Conservation (phyloP, 371 early-diverging fungal genomes). For the Chytridium lagenaria region DNA sequence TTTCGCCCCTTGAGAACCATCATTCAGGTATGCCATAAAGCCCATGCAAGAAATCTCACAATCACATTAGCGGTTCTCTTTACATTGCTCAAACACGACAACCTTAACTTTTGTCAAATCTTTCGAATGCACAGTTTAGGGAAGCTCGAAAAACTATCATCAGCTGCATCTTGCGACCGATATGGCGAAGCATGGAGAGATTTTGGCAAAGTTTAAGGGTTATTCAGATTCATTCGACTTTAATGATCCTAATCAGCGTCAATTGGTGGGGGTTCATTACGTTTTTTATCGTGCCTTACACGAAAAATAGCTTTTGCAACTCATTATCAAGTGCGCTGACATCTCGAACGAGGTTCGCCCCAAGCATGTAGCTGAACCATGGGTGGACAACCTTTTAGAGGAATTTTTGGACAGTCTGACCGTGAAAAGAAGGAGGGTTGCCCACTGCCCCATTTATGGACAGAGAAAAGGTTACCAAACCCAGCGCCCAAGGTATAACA, state of each 20-base stretch:
- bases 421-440: constrained; percentile 57
- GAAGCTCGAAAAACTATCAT: constrained; percentile 56
- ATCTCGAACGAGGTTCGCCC: constrained; percentile 61
- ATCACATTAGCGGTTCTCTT: constrained; percentile 54
- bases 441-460: constrained; percentile 67
- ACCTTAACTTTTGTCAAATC: constrained; percentile 53
- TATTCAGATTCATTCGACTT: constrained; percentile 51
- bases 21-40: constrained; percentile 40
- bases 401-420: constrained; percentile 65
- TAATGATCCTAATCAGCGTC: constrained; percentile 50
- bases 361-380: constrained; percentile 59
- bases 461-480: constrained; percentile 61
- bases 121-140: constrained; percentile 48
- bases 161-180: constrained; percentile 62
- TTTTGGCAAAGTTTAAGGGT: constrained; percentile 54
- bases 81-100: constrained; percentile 49
- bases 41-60: background rate
- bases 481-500: constrained; percentile 59
- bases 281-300: constrained; percentile 2
- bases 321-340: constrained; percentile 62
- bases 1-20: constrained; percentile 63
- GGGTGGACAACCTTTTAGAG: constrained; percentile 64
- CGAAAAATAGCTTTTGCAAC: constrained; percentile 50
- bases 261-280: constrained; percentile 38
- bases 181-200: constrained; percentile 63